Evolutionary conservation across 345 rosid species (phyloP).

Genomic region (Barbarea vulgaris): DNA sequence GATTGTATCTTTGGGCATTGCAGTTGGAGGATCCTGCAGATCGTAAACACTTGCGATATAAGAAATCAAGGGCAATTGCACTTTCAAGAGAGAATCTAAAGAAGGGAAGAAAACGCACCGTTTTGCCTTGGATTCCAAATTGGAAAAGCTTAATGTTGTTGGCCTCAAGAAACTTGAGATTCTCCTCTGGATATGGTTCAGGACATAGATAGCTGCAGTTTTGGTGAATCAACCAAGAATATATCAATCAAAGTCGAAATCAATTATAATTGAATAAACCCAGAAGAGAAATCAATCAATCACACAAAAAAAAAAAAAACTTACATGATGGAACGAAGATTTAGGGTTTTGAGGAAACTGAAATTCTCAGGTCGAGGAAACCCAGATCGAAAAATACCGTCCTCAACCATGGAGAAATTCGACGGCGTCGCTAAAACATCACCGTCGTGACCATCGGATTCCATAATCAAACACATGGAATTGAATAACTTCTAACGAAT

Average conservation of each 20-base stretch:
- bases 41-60: not conserved
- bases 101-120: slow-evolving; percentile 42
- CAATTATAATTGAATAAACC: not conserved
- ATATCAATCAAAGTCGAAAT: not conserved
- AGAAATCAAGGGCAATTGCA: not conserved
- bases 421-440: slow-evolving; percentile 51
- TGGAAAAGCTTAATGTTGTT: slow-evolving; percentile 69
- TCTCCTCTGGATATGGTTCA: slow-evolving; percentile 83
- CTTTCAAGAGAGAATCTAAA: not conserved
- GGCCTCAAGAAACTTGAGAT: slow-evolving; percentile 57
- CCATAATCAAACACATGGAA: slow-evolving; percentile 48
- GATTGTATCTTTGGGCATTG: slow-evolving; percentile 57
- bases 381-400: slow-evolving; percentile 72
- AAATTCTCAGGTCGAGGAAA: slow-evolving; percentile 67
- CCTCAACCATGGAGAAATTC: slow-evolving; percentile 85
- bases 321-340: slow-evolving; percentile 81
- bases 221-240: not conserved
- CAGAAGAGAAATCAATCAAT: not conserved
- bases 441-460: slow-evolving; percentile 32
- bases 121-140: slow-evolving; percentile 78
- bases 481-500: not conserved
- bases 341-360: slow-evolving; percentile 59
- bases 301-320: too few relatives aligned
- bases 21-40: slow-evolving; percentile 57
- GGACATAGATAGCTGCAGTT: slow-evolving; percentile 82